Conservation (phyloP, 768 basidiomycete species). For the Lenzites betulinus region DNA sequence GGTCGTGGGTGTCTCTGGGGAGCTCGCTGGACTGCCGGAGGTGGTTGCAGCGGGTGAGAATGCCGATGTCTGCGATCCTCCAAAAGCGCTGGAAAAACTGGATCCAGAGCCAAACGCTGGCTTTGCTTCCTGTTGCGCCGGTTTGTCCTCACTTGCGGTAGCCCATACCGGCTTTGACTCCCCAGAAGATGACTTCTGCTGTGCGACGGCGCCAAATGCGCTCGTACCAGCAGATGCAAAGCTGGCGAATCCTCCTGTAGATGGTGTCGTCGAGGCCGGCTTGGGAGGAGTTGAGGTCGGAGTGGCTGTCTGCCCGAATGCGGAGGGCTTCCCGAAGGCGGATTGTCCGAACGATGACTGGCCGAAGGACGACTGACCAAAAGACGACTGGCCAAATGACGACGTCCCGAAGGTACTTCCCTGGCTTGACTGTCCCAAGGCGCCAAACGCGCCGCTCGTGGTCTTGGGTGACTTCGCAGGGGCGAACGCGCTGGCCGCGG, state of each 20-base stretch:
- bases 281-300: slow-evolving; percentile 1
- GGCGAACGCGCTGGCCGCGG: neutral
- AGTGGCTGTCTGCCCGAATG: slow-evolving; percentile 34
- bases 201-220: slow-evolving; percentile 2
- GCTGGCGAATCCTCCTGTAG: slow-evolving; percentile 9
- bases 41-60: slow-evolving; percentile 8
- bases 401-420: slow-evolving; percentile 1
- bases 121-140: neutral
- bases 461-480: neutral
- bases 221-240: slow-evolving; percentile 10
- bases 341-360: slow-evolving; percentile 4
- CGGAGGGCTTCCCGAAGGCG: neutral
- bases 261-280: neutral
- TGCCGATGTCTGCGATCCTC: neutral
- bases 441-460: slow-evolving; percentile 2
- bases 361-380: neutral
- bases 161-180: slow-evolving; percentile 13
- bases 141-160: slow-evolving; percentile 3
- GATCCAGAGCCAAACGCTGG: neutral
- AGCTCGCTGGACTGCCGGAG: no score
- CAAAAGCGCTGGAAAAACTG: neutral
- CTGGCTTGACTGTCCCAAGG: slow-evolving; percentile 1
- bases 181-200: neutral
- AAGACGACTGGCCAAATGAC: slow-evolving; percentile 2
- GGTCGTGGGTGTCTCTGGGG: slow-evolving; percentile 1